phyloP scores from a whole-genome alignment of 129 eudicot species.

The Artemisia annua region DNA sequence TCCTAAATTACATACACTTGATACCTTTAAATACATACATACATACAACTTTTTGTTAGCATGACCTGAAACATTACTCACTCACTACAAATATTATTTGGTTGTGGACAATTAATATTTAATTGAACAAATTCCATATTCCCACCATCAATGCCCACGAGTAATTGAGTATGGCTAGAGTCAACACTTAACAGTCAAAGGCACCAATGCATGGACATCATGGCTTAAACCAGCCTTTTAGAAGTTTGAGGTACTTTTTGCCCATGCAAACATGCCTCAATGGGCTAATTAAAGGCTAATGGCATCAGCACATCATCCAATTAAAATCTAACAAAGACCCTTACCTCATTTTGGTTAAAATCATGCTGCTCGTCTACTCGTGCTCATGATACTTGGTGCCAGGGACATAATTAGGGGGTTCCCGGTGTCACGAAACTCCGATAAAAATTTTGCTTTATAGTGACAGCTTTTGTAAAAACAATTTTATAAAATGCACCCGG shows the following conservation, averaged over 20 bases:
- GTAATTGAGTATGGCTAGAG: constrained; percentile 18
- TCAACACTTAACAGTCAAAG: constrained; percentile 30
- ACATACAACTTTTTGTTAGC: no score
- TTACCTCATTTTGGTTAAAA: neutral
- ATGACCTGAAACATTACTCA: no score
- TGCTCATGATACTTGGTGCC: no score
- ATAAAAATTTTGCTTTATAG: no score
- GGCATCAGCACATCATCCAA: neutral
- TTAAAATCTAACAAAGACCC: neutral
- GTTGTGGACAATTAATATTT: neutral
- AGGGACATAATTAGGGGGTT: no score
- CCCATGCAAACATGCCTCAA: constrained; percentile 30
- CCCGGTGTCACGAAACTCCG: no score
- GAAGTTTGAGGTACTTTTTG: constrained; percentile 16
- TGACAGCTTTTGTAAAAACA: no score
- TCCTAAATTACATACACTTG: no score
- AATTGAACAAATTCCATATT: constrained; percentile 5
- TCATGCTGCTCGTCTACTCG: no score
- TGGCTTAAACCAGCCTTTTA: constrained; percentile 33
- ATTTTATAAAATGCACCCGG: no score
- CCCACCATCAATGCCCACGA: constrained; percentile 20
- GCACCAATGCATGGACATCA: constrained; percentile 30
- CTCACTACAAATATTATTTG: neutral
- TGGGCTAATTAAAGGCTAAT: constrained; percentile 8
- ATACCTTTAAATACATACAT: no score